Evolutionary conservation across 192 early-diverging fungal species (phyloP).

Genomic region (Phlyctochytrium arcticum): DNA sequence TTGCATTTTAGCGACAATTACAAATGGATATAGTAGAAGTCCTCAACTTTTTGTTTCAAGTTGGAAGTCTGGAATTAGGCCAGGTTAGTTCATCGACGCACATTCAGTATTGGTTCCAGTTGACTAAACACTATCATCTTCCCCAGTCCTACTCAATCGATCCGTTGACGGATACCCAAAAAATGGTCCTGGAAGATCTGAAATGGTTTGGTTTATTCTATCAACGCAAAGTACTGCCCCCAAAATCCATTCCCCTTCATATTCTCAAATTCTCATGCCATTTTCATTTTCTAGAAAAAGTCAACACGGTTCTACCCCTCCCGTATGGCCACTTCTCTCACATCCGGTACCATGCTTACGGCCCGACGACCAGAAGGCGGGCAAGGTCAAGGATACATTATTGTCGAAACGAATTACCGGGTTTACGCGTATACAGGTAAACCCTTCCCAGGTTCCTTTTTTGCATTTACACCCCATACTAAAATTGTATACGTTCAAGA

Average conservation of each 20-base stretch:
- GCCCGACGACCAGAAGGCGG: constrained; percentile 36
- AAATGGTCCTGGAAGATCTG: constrained; percentile 81
- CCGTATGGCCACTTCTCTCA: constrained; percentile 83
- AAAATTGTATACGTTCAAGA: constrained; percentile 39
- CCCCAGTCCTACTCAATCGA: constrained; percentile 80
- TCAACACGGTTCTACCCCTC: constrained; percentile 85
- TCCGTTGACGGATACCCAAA: constrained; percentile 76
- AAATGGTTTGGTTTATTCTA: constrained; percentile 86
- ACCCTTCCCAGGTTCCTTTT: not conserved
- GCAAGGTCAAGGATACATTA: constrained; percentile 71
- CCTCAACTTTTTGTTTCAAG: constrained; percentile 89
- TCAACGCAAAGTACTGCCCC: constrained; percentile 61
- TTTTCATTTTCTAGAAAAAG: constrained; percentile 53
- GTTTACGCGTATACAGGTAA: constrained; percentile 90
- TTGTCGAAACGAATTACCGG: constrained; percentile 93
- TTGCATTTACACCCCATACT: no score
- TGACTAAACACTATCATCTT: not conserved
- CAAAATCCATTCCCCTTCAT: not conserved
- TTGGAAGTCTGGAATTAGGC: constrained; percentile 87
- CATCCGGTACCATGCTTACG: constrained; percentile 63
- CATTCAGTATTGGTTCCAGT: not conserved
- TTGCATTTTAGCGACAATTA: constrained; percentile 12
- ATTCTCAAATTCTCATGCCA: not conserved
- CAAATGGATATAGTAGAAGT: constrained; percentile 92
- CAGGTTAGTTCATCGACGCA: constrained; percentile 37